Conservation (phyloP, 192 early-diverging fungal species). For the Coemansia sp. region DNA sequence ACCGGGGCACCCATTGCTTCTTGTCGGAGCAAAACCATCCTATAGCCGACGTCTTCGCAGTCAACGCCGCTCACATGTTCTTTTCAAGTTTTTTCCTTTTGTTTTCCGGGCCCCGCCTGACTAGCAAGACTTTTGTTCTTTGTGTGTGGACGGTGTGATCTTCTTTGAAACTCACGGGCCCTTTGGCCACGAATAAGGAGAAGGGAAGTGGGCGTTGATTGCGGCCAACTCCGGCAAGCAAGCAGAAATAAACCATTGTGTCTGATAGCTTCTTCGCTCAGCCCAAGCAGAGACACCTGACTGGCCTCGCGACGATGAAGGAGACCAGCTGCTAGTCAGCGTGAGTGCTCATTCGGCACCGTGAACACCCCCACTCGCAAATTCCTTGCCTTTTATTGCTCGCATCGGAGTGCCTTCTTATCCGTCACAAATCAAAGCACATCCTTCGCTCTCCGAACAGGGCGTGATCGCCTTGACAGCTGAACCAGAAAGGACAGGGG, state of each 20-base stretch:
- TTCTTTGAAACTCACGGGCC: neutral
- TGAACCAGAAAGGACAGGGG: neutral
- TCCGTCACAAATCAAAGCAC: neutral
- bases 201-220: neutral
- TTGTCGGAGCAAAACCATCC: too few relatives aligned
- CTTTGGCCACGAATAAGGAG: neutral
- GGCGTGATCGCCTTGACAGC: neutral
- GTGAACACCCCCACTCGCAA: neutral
- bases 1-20: neutral
- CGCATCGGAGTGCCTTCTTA: neutral
- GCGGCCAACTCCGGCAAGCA: neutral
- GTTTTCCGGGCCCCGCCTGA: neutral
- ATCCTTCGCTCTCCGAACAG: neutral
- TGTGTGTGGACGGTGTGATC: neutral
- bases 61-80: neutral
- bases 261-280: neutral
- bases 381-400: neutral
- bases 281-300: neutral
- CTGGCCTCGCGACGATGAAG: neutral
- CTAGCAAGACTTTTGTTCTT: neutral
- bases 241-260: neutral
- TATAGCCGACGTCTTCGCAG: neutral
- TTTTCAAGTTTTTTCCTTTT: too few relatives aligned
- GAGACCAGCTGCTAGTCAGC: neutral
- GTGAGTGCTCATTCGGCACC: neutral